Percentiles rank a stretch among this genome's conserved stretches.
phyloP scores from a whole-genome alignment of 73 alveolate species.

The Paramecium sexaurelia region DNA sequence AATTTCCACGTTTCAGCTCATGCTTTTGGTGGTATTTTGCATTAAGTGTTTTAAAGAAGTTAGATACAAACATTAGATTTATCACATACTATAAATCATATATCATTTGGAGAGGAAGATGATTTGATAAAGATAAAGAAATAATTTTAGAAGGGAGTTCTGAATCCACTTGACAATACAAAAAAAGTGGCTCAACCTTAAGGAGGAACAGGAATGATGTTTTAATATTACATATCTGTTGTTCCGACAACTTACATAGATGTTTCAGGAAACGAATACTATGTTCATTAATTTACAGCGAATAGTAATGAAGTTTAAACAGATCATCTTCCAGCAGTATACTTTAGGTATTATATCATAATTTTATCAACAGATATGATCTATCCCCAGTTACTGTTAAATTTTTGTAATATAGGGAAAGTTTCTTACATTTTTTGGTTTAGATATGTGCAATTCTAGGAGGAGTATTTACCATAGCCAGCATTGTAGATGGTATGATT shows the following conservation, averaged over 20 bases:
- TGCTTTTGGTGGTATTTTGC: conserved; percentile 76
- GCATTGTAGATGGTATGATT: conserved; percentile 87
- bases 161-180: conserved; percentile 81
- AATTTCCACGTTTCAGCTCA: conserved; percentile 94
- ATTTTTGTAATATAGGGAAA: conserved; percentile 84
- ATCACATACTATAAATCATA: conserved; percentile 86
- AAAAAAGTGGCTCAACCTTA: conserved; percentile 33
- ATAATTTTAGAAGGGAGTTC: conserved; percentile 76
- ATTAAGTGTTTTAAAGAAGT: conserved; percentile 61
- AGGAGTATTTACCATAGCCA: conserved; percentile 98
- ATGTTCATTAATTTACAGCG: conserved; percentile 89
- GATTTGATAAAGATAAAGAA: conserved; percentile 75
- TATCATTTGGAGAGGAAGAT: conserved; percentile 86
- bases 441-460: conserved; percentile 98
- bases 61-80: conserved; percentile 75
- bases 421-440: conserved; percentile 81
- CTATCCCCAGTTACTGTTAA: conserved; percentile 97
- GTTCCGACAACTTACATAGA: conserved; percentile 93
- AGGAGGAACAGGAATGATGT: conserved; percentile 40
- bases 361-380: conserved; percentile 84
- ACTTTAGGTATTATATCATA: conserved; percentile 66
- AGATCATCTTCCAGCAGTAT: conserved; percentile 81
- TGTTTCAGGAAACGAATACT: conserved; percentile 69
- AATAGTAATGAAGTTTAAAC: conserved; percentile 75
- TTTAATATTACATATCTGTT: conserved; percentile 88